Evolutionary conservation across 768 basidiomycete genomes (phyloP).

Genomic region (Xerocomellus dryophilus): DNA sequence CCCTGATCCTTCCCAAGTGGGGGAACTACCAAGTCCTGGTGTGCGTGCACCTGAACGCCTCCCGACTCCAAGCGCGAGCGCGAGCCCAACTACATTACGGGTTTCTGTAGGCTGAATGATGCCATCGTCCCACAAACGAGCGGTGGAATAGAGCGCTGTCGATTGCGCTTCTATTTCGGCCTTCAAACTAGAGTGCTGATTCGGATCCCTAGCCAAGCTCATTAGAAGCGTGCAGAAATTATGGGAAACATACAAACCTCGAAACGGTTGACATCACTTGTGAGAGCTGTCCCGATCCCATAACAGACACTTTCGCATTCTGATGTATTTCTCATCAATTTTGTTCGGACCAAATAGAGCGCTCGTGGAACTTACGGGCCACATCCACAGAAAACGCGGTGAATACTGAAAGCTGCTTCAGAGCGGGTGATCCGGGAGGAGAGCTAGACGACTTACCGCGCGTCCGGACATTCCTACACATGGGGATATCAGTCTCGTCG

Average conservation of each 20-base stretch:
- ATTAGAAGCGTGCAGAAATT: neutral
- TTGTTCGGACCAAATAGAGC: slow-evolving; percentile 4
- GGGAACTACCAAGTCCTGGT: neutral
- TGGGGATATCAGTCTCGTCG: slow-evolving; percentile 12
- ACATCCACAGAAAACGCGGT: slow-evolving; percentile 96
- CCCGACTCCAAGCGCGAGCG: slow-evolving; percentile 73
- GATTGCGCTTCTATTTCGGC: slow-evolving; percentile 87
- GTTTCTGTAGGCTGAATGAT: slow-evolving; percentile 90
- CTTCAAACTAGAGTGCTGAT: slow-evolving; percentile 71
- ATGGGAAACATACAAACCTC: slow-evolving; percentile 45
- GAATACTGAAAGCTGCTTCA: slow-evolving; percentile 58
- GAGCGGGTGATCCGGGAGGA: slow-evolving; percentile 1
- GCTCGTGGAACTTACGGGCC: slow-evolving; percentile 65
- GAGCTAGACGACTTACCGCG: slow-evolving; percentile 55
- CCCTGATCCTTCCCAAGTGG: slow-evolving; percentile 67
- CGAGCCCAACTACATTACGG: slow-evolving; percentile 81
- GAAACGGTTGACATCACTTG: slow-evolving; percentile 92
- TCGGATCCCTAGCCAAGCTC: slow-evolving; percentile 57
- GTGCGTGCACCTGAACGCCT: slow-evolving; percentile 26
- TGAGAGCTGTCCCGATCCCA: slow-evolving; percentile 91
- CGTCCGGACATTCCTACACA: slow-evolving; percentile 83
- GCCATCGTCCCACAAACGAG: slow-evolving; percentile 92
- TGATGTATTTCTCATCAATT: slow-evolving; percentile 26
- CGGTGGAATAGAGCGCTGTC: slow-evolving; percentile 82
- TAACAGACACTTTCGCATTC: slow-evolving; percentile 92